Percentiles rank a stretch among this genome's conserved stretches.
Conservation (phyloP, 306 rosid species). For the Citrullus amarus region DNA sequence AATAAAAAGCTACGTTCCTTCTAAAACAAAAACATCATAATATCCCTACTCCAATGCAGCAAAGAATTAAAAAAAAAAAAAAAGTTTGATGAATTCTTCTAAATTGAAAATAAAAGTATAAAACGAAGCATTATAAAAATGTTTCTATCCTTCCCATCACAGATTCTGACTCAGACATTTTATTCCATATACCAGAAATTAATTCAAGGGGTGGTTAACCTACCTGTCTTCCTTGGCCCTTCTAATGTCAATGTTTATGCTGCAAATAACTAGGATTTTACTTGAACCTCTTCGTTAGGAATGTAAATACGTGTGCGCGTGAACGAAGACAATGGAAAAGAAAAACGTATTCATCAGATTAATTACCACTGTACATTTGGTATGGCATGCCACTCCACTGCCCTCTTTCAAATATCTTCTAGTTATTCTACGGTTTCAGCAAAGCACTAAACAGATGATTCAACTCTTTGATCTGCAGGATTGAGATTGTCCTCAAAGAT, state of each 20-base stretch:
- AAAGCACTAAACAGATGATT: not conserved
- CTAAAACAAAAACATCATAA: too few species aligned
- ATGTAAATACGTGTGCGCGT: not conserved
- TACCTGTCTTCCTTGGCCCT: constrained; percentile 31
- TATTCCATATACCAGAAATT: constrained; percentile 17
- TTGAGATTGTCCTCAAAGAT: not conserved
- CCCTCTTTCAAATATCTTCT: not conserved
- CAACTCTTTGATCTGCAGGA: not conserved
- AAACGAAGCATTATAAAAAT: not conserved
- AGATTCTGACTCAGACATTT: not conserved
- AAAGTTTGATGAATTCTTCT: not conserved
- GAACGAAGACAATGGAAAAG: not conserved
- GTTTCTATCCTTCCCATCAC: not conserved
- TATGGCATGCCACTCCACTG: not conserved
- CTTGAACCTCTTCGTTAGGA: not conserved
- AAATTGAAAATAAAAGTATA: not conserved
- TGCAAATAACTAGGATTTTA: constrained; percentile 5
- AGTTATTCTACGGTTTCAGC: not conserved
- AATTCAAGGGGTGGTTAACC: constrained; percentile 28
- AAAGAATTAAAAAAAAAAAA: not conserved
- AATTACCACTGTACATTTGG: not conserved
- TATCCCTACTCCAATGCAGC: too few species aligned
- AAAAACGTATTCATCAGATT: not conserved
- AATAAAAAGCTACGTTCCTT: too few species aligned
- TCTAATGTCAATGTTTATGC: not conserved